Percentiles rank a stretch among this genome's conserved stretches.
These are phyloP conservation scores for Acidiella bohemica DNA, from an alignment of 495 filamentous ascomycete species.

Conservation along the genomic window DNA sequence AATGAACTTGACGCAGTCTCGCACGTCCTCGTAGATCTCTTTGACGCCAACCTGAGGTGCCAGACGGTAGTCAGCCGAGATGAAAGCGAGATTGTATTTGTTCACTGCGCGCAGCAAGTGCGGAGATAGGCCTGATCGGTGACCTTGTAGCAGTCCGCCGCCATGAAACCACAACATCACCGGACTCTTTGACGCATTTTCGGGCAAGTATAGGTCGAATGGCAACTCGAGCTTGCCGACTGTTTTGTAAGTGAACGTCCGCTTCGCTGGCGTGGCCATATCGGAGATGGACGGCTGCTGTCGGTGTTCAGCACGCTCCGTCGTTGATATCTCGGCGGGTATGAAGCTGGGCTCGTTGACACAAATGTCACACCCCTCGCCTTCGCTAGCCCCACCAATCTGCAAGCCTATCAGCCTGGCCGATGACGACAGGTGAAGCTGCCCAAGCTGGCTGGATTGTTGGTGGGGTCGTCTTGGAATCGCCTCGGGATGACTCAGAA, in stretches of 20 bases:
- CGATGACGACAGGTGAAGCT: too few species aligned
- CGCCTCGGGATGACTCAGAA: too few species aligned
- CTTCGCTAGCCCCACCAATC: too few species aligned
- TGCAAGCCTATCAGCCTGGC: too few species aligned
- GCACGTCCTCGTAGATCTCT: constrained; percentile 15
- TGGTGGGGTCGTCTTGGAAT: too few species aligned
- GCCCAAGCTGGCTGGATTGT: too few species aligned
- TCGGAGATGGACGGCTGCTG: neutral
- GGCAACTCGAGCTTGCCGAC: constrained; percentile 4
- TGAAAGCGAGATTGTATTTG: constrained; percentile 8
- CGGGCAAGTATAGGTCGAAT: constrained; percentile 13
- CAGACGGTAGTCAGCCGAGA: constrained; percentile 16
- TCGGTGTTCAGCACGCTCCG: too few species aligned
- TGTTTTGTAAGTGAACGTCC: constrained; percentile 16
- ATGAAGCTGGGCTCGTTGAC: too few species aligned
- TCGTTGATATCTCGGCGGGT: too few species aligned
- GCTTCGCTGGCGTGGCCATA: neutral
- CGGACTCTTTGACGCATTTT: constrained; percentile 11
- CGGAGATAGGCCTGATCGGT: neutral
- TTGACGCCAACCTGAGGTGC: constrained; percentile 11
- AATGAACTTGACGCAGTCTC: constrained; percentile 14
- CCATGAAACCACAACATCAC: constrained; percentile 27
- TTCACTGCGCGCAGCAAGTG: constrained; percentile 7
- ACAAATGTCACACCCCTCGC: too few species aligned
- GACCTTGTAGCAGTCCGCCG: constrained; percentile 22